These are phyloP conservation scores for Adansonia grandidieri DNA, from an alignment of 441 rosid genomes.

Conservation along the genomic window DNA sequence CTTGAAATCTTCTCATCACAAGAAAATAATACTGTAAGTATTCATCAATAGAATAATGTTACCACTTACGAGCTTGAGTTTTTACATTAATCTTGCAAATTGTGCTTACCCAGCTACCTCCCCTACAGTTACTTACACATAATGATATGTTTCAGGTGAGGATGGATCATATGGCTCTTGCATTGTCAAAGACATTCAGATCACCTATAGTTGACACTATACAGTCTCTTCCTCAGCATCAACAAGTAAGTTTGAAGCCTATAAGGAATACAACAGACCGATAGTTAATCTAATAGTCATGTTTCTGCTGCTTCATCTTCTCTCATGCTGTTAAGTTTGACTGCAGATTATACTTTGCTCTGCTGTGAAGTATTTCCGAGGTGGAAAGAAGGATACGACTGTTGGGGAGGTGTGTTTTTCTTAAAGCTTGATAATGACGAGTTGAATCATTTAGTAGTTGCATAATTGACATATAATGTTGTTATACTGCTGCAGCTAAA, in stretches of 20 bases:
- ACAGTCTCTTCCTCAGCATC: conserved; percentile 94
- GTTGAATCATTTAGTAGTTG: conserved; percentile 9
- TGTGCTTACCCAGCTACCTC: background rate
- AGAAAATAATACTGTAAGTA: conserved; percentile 35
- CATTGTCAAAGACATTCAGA: conserved; percentile 78
- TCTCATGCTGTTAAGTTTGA: conserved; percentile 14
- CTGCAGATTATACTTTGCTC: conserved; percentile 81
- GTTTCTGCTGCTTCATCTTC: conserved; percentile 15
- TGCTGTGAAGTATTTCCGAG: conserved; percentile 75
- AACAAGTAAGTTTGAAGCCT: conserved; percentile 63
- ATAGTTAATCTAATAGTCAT: background rate
- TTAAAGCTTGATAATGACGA: background rate
- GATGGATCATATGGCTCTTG: conserved; percentile 83
- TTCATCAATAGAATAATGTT: background rate
- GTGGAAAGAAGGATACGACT: conserved; percentile 78
- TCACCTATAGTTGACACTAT: conserved; percentile 83
- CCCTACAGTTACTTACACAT: background rate
- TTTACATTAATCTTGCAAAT: background rate
- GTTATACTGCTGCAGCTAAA: conserved; percentile 58
- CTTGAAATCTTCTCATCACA: conserved; percentile 27
- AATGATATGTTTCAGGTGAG: conserved; percentile 55
- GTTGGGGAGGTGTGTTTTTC: conserved; percentile 60
- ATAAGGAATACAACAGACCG: background rate
- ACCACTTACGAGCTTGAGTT: background rate
- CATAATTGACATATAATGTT: conserved; percentile 26